Conservation (phyloP, 306 rosid species). For the Ceratonia siliqua region DNA sequence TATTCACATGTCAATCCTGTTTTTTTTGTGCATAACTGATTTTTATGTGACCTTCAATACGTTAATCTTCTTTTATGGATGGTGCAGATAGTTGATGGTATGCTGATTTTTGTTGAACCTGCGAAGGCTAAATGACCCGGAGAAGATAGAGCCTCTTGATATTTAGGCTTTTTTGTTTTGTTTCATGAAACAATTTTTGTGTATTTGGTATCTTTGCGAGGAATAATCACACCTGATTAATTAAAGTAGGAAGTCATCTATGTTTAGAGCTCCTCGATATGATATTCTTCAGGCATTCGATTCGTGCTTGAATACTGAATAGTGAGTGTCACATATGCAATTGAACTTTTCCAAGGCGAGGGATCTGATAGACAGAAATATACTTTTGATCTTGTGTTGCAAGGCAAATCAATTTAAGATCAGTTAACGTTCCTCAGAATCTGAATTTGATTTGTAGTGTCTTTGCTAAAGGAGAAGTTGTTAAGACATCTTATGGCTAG, state of each 20-base stretch:
- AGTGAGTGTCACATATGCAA: too few species aligned
- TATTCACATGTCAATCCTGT: background rate
- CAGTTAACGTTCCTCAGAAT: background rate
- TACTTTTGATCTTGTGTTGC: background rate
- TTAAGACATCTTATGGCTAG: background rate
- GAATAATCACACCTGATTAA: background rate
- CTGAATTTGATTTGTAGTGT: background rate
- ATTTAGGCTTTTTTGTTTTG: background rate
- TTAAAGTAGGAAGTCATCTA: background rate
- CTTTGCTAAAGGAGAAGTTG: background rate
- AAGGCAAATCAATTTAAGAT: too few species aligned
- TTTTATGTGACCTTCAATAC: background rate
- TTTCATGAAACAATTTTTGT: background rate
- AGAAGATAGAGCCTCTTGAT: slow-evolving; percentile 27
- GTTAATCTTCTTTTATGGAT: slow-evolving; percentile 1
- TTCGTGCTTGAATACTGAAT: background rate
- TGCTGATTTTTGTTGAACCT: slow-evolving; percentile 73
- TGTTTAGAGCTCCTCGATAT: background rate
- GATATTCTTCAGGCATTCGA: background rate
- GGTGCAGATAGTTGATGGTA: slow-evolving; percentile 68
- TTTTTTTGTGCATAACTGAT: slow-evolving; percentile 14
- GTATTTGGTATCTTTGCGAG: background rate
- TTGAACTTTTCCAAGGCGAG: too few species aligned
- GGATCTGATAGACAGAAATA: background rate
- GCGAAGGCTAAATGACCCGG: slow-evolving; percentile 33